Conservation (phyloP, 2,329 filamentous ascomycete species). For the Scopulariopsis brevicaulis region DNA sequence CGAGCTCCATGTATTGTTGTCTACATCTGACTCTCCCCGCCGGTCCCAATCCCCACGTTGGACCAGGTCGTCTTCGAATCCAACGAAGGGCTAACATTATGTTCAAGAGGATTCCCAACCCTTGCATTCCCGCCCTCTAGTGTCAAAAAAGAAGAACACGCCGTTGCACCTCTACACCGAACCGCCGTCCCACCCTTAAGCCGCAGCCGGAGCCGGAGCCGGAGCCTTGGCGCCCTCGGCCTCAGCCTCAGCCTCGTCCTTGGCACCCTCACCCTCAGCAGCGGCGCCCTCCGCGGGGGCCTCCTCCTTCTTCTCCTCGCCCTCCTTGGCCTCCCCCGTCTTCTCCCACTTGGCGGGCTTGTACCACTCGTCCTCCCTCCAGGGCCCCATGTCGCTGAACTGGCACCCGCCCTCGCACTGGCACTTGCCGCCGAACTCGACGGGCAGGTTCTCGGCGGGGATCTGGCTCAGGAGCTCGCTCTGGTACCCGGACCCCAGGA, state of each 20-base stretch:
- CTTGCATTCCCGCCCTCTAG: neutral
- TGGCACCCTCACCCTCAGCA: slow-evolving; percentile 14
- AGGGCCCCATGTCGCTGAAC: slow-evolving; percentile 83
- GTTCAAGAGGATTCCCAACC: neutral
- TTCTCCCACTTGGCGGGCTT: slow-evolving; percentile 52
- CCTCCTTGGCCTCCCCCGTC: slow-evolving; percentile 24
- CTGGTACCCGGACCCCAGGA: slow-evolving; percentile 74
- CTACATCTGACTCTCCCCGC: neutral
- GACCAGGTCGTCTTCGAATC: neutral
- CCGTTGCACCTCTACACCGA: neutral
- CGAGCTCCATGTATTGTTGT: neutral
- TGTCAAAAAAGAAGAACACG: neutral
- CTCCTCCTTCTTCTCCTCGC: slow-evolving; percentile 23
- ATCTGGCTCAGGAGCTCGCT: slow-evolving; percentile 76
- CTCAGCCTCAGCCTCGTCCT: slow-evolving; percentile 8
- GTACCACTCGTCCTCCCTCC: slow-evolving; percentile 62
- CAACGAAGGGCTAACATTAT: neutral
- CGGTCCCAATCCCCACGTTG: neutral
- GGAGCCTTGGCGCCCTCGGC: slow-evolving; percentile 18
- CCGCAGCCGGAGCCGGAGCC: slow-evolving; percentile 13
- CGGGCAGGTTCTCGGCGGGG: slow-evolving; percentile 80
- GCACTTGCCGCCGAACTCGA: slow-evolving; percentile 74
- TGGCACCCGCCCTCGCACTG: slow-evolving; percentile 72
- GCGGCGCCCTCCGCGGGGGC: slow-evolving; percentile 18
- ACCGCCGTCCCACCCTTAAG: neutral